A percentile compares a stretch with the other conserved stretches of the same genome.
Evolutionary conservation across 257 asterid genomes (phyloP).

Genomic region (Plantago ovata): DNA sequence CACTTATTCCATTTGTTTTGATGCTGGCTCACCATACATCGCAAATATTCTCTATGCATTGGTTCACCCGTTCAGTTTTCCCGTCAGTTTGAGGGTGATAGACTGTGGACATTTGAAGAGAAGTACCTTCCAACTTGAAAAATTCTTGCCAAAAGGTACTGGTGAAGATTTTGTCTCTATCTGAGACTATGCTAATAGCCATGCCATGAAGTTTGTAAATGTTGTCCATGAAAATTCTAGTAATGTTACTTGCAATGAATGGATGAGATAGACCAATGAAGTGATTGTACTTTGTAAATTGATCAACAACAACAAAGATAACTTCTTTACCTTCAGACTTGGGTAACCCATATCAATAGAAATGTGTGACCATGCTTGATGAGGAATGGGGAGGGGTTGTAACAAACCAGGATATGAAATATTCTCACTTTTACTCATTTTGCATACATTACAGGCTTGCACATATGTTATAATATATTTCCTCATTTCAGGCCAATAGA

Average conservation of each 20-base stretch:
- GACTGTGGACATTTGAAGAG: too few species aligned
- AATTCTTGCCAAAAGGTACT: not conserved
- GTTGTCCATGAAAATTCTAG: not conserved
- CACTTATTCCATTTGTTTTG: not conserved
- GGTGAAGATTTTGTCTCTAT: not conserved
- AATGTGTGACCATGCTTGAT: not conserved
- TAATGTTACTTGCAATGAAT: too few species aligned
- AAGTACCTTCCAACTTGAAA: too few species aligned
- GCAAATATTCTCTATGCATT: too few species aligned
- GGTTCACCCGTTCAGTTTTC: too few species aligned
- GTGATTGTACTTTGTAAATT: too few species aligned
- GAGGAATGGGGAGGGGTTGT: not conserved
- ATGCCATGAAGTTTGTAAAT: not conserved
- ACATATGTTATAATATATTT: not conserved
- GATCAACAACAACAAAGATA: not conserved
- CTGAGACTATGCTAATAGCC: not conserved
- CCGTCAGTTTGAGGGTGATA: too few species aligned
- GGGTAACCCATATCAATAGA: slow-evolving; percentile 11
- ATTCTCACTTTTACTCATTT: not conserved
- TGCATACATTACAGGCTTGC: not conserved
- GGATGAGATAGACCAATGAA: too few species aligned
- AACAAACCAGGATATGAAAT: not conserved
- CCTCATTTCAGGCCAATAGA: not conserved
- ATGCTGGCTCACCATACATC: too few species aligned
- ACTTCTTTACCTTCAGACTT: not conserved